Base-by-base conservation (phyloP, 1,139 yeast species). In the Candida tetrigidarum region DNA sequence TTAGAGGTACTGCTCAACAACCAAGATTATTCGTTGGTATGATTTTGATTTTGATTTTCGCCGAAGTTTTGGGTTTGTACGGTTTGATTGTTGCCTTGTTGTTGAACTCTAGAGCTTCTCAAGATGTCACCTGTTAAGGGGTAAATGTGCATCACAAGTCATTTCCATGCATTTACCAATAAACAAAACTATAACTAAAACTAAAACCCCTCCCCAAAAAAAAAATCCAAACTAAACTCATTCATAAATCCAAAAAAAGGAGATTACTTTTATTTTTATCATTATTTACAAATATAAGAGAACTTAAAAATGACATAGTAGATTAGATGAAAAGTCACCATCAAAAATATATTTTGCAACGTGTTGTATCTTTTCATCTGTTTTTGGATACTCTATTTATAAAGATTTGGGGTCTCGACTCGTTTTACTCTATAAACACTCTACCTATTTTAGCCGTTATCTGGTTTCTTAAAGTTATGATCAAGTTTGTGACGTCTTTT, bases 71-170 rank as follows among this genome's bases (percentile, higher is more conserved):
- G 71, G 99, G 99, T 51, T 81, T 93, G 57, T 93, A 93, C 68
- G 99, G 99, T 55, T 85, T 89, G 81, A 89, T 93, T 82, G 97
- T 93, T 54, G 99, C 99, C 52, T 83, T 93, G 66, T 83, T 93
- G 68, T 83, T 93, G 76, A 93, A 93, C 84, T 92, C 99, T 54
- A 89, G 96, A 80, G 97, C 98, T 58, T 85, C 88, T 54, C 96
- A 88, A 76, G 96, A 86, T 72, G 95, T 88, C 56, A 64, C 73
- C 59, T 90, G 96, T 78, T 88, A 83, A 74, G 51, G 26, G 11
- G 25, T 14, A 22, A 10, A 22, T 22, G 4, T 11, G 12, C 12
- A 8, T n/a, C 15, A 12, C 32, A 28, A 12, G 15, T 28, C 29
- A 9, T 10, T 28, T 18, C 14, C 30, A 12, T 28, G 7, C 30